phyloP scores from a whole-genome alignment of 1,284 basidiomycete species.

The Malassezia globosa region DNA sequence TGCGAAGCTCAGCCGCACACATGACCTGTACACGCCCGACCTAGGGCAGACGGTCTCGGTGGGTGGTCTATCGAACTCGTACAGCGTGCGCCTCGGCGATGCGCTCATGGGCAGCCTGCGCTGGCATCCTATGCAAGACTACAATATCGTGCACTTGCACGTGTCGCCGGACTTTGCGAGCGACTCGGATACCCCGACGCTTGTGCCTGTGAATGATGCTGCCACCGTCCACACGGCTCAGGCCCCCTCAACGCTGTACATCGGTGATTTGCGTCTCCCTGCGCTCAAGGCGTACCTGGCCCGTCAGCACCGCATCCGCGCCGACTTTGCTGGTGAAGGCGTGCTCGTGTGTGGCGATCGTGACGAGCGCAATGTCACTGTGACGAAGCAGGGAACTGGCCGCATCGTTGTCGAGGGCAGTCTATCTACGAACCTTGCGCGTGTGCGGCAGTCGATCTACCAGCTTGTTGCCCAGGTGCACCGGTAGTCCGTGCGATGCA shows the following conservation, averaged over 20 bases:
- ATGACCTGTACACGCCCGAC: constrained; percentile 71
- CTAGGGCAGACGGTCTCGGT: constrained; percentile 69
- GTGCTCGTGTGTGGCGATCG: constrained; percentile 33
- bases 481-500: too few relatives aligned
- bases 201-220: constrained; percentile 22
- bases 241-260: constrained; percentile 32
- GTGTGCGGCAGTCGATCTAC: constrained; percentile 34
- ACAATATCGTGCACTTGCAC: constrained; percentile 80
- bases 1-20: constrained; percentile 51
- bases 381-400: constrained; percentile 29
- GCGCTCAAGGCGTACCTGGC: constrained; percentile 30
- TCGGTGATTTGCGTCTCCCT: constrained; percentile 44
- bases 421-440: constrained; percentile 22
- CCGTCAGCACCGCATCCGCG: constrained; percentile 23
- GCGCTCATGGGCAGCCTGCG: constrained; percentile 65
- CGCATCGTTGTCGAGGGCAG: constrained; percentile 44
- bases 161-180: constrained; percentile 70
- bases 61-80: constrained; percentile 88
- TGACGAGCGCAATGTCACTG: constrained; percentile 27
- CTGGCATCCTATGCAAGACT: constrained; percentile 94
- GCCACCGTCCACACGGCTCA: neutral
- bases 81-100: constrained; percentile 85
- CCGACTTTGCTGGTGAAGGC: constrained; percentile 46
- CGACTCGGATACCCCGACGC: constrained; percentile 57
- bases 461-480: constrained; percentile 32